Percentiles rank a stretch among this genome's conserved stretches.
Conservation (phyloP, 2,329 filamentous ascomycete genomes). For the Scedosporium apiospermum region DNA sequence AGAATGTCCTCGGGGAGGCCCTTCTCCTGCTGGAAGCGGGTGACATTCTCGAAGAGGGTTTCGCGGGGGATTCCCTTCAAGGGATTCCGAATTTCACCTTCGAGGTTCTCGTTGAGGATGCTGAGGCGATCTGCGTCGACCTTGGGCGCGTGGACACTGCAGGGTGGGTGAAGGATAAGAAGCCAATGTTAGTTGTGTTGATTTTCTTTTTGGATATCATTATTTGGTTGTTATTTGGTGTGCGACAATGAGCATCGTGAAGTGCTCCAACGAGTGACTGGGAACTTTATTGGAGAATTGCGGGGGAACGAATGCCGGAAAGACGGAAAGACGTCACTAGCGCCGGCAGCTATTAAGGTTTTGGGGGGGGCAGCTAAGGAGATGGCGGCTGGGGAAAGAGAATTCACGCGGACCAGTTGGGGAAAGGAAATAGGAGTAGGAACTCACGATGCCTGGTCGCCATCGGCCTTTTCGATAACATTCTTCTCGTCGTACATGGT, state of each 20-base stretch:
- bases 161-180: not conserved
- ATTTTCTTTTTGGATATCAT: not conserved
- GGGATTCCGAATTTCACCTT: constrained; percentile 31
- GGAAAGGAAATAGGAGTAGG: not conserved
- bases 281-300: not conserved
- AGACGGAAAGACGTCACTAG: not conserved
- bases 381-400: not conserved
- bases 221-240: not conserved
- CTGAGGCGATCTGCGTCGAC: not conserved
- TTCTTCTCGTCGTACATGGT: not conserved
- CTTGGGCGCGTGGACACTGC: not conserved
- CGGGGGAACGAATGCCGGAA: not conserved
- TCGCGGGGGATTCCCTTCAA: constrained; percentile 41
- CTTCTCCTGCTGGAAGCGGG: constrained; percentile 40
- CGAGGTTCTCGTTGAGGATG: constrained; percentile 12
- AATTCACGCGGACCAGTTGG: too few species aligned
- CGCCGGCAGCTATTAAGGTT: not conserved
- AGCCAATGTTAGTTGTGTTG: not conserved
- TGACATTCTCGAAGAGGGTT: constrained; percentile 42
- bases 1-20: constrained; percentile 34
- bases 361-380: not conserved
- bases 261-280: not conserved
- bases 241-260: not conserved
- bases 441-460: not conserved
- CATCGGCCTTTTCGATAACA: not conserved